A percentile compares a stretch with the other conserved stretches of the same genome.
These are phyloP conservation scores for Aspergillus piperis DNA, from an alignment of 2,329 filamentous ascomycete genomes.

Conservation along the genomic window DNA sequence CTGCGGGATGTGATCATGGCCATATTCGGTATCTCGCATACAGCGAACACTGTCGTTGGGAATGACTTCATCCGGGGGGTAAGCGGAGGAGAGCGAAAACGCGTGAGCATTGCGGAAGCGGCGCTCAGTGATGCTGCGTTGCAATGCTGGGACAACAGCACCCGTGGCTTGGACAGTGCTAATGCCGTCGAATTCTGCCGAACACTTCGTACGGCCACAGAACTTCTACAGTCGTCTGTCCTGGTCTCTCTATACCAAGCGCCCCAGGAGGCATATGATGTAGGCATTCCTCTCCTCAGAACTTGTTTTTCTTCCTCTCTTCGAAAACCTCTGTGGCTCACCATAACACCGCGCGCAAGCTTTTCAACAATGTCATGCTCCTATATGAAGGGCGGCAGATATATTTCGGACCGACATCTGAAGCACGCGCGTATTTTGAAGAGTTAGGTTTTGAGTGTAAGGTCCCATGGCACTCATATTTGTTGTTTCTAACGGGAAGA, in stretches of 20 bases:
- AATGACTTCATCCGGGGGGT: constrained; percentile 9
- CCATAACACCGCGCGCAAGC: neutral
- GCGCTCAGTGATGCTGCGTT: neutral
- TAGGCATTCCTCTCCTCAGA: too few relatives aligned
- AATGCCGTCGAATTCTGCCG: constrained; percentile 56
- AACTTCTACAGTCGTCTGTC: constrained; percentile 45
- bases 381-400: constrained; percentile 52
- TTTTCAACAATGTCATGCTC: constrained; percentile 68
- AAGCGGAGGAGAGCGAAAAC: constrained; percentile 11
- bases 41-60: constrained; percentile 10
- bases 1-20: constrained; percentile 20
- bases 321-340: too few relatives aligned
- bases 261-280: constrained; percentile 38
- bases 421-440: constrained; percentile 65
- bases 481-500: too few relatives aligned
- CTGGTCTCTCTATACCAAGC: constrained; percentile 54
- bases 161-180: constrained; percentile 49
- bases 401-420: constrained; percentile 54
- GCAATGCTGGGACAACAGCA: constrained; percentile 12
- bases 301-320: too few relatives aligned
- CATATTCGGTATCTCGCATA: constrained; percentile 13
- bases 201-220: constrained; percentile 46
- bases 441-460: constrained; percentile 64
- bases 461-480: too few relatives aligned
- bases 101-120: constrained; percentile 8